Evolutionary conservation across 208 protist species (phyloP).

Genomic region (Acanthamoeba triangularis): DNA sequence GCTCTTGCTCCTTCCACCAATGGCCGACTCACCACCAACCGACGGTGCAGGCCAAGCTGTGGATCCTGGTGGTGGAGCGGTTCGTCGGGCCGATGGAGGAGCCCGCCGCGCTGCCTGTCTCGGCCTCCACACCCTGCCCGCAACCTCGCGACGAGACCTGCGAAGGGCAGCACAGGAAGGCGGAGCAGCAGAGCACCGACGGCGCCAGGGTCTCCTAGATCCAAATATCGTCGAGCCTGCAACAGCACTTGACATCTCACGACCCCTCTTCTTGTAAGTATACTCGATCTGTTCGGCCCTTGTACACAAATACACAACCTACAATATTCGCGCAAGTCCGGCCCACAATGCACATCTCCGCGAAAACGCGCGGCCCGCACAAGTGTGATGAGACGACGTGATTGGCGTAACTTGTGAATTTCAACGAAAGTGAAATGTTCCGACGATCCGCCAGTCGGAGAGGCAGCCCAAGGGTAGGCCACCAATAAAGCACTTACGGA

Average conservation of each 20-base stretch:
- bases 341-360: too few species aligned
- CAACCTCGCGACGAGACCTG: background rate
- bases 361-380: too few species aligned
- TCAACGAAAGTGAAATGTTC: background rate
- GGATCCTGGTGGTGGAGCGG: slow-evolving; percentile 34
- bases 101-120: background rate
- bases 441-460: background rate
- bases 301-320: too few species aligned
- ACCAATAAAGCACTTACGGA: background rate
- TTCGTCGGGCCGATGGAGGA: background rate
- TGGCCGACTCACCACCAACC: background rate
- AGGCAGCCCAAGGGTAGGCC: background rate
- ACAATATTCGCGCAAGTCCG: background rate
- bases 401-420: background rate
- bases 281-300: too few species aligned
- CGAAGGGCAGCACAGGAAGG: background rate
- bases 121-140: background rate
- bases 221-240: too few species aligned
- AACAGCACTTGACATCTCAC: too few species aligned
- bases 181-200: background rate
- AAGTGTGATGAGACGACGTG: too few species aligned
- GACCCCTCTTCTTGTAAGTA: too few species aligned
- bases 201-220: background rate
- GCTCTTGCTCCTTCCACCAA: background rate
- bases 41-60: background rate